Conservation (phyloP, 768 basidiomycete genomes). For the Agaricus sinodeliciosus region DNA sequence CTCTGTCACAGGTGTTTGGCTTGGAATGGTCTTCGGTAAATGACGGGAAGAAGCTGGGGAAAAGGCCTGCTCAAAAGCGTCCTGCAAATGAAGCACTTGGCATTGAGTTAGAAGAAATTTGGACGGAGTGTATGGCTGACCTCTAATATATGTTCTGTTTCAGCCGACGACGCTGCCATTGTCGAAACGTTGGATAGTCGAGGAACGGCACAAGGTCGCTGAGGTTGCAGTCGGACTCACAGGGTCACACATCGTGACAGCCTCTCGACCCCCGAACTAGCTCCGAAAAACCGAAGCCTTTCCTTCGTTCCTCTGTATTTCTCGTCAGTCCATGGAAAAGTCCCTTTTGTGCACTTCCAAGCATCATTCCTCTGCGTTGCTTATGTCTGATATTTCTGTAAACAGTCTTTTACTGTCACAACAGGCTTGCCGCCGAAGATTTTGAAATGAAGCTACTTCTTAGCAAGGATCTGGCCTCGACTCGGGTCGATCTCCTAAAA, state of each 20-base stretch:
- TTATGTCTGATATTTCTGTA: too few relatives aligned
- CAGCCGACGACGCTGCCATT: background rate
- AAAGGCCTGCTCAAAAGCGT: conserved; percentile 24
- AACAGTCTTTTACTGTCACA: too few relatives aligned
- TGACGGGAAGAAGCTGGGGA: conserved; percentile 23
- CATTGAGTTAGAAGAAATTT: background rate
- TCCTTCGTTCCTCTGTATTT: too few relatives aligned
- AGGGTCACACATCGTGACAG: conserved; percentile 4
- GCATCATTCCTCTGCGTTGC: too few relatives aligned
- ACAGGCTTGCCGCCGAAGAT: too few relatives aligned
- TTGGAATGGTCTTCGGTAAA: conserved; percentile 15
- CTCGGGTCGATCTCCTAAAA: too few relatives aligned
- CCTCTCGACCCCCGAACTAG: too few relatives aligned
- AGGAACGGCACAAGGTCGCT: background rate
- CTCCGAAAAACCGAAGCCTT: too few relatives aligned
- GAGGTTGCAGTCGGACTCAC: background rate
- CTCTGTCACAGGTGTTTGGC: background rate
- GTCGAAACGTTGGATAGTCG: background rate
- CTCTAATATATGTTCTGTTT: conserved; percentile 8
- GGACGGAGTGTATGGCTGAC: background rate
- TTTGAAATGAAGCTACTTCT: too few relatives aligned
- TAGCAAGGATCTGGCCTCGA: too few relatives aligned
- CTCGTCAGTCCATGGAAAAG: too few relatives aligned
- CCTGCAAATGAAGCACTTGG: conserved; percentile 11
- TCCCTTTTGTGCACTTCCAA: too few relatives aligned